Base-by-base conservation (phyloP, 192 early-diverging fungal species). In the Coemansia javaensis region DNA sequence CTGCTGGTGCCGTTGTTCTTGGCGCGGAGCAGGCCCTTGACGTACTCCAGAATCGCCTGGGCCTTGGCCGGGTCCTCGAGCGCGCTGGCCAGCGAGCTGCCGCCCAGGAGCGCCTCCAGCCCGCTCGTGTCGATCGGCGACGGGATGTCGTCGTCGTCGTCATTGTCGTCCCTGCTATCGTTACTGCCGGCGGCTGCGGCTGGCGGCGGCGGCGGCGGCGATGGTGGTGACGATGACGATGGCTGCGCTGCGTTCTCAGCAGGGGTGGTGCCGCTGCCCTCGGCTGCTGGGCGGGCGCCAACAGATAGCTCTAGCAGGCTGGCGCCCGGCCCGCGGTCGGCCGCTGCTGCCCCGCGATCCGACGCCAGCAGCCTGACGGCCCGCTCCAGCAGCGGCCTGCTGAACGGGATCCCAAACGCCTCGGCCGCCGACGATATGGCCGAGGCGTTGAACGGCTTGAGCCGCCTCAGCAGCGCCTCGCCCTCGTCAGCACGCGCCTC, bases 361-460 rank as follows among this genome's bases (percentile, higher is more conserved):
- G 49, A 45, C 18, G 44, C 39, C 22, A 74, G 53, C 40, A 33
- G 48, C 28, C 42, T 47, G 6, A 54, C 37, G 10, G 63, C 70
- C 31, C 40, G 27, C 3, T 46, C 50, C 30, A 74, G 44, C 36
- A 66, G 42, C 2, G 47, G 40, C 25, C 37, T 59, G 51, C 55
- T 66, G 36, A 74, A 74, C n/a, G 58, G 59, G 43, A 74, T 74
- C 12, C 70, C 70, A 59, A 74, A 74, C n/a, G 70, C 70, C 41
- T 66, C 62, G 10, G 70, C 70, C 7, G 70, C 70, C 1, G 70
- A 66, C 3, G 70, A 66, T 47, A 74, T 74, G 3, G 70, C 70
- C 11, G 70, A 74, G 20, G 62, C 59, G 35, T 74, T 74, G 23
- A 74, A 74, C 37, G 70, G 55, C 36, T 59, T 66, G 32, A 74